A percentile compares a stretch with the other conserved stretches of the same genome.
phyloP scores from a whole-genome alignment of 2,329 filamentous ascomycete species.

The Exophiala lecanii-corni region DNA sequence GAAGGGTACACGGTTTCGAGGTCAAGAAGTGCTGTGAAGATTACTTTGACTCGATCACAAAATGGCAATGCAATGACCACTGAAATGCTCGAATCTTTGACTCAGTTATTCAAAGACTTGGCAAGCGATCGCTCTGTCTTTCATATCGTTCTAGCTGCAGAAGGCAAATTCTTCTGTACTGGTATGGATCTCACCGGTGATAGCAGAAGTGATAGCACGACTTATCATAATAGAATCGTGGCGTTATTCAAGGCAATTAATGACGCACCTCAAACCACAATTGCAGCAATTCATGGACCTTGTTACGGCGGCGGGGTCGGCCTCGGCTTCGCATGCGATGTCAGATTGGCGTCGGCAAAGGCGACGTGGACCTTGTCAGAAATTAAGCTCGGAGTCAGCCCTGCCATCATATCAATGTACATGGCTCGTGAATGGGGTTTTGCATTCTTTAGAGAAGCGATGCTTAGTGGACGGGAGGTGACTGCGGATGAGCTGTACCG shows the following conservation, averaged over 20 bases:
- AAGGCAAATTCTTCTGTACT: slow-evolving; percentile 15
- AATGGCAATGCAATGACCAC: slow-evolving; percentile 39
- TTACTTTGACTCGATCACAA: slow-evolving; percentile 32
- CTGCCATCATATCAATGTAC: slow-evolving; percentile 30
- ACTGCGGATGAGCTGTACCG: slow-evolving; percentile 27
- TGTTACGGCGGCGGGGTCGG: slow-evolving; percentile 42
- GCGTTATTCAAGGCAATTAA: slow-evolving; percentile 37
- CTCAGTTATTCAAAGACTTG: slow-evolving; percentile 26
- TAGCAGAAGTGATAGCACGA: neutral
- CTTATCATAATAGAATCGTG: no score
- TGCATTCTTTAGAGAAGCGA: slow-evolving; percentile 33
- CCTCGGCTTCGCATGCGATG: slow-evolving; percentile 39
- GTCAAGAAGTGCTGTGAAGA: no score
- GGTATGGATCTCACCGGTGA: slow-evolving; percentile 9
- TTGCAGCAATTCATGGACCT: slow-evolving; percentile 40
- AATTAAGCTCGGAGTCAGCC: slow-evolving; percentile 35
- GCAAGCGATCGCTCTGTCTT: slow-evolving; percentile 28
- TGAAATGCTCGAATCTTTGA: slow-evolving; percentile 34
- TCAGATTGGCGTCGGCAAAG: slow-evolving; percentile 29
- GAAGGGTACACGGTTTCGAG: no score
- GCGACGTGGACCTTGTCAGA: slow-evolving; percentile 35
- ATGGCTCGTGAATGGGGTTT: slow-evolving; percentile 36
- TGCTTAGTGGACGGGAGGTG: slow-evolving; percentile 34
- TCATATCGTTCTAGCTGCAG: slow-evolving; percentile 21
- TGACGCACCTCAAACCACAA: slow-evolving; percentile 36